These are phyloP conservation scores for Sugiyamaella neomexicana DNA, from an alignment of 1,139 yeast genomes.

Conservation along the genomic window DNA sequence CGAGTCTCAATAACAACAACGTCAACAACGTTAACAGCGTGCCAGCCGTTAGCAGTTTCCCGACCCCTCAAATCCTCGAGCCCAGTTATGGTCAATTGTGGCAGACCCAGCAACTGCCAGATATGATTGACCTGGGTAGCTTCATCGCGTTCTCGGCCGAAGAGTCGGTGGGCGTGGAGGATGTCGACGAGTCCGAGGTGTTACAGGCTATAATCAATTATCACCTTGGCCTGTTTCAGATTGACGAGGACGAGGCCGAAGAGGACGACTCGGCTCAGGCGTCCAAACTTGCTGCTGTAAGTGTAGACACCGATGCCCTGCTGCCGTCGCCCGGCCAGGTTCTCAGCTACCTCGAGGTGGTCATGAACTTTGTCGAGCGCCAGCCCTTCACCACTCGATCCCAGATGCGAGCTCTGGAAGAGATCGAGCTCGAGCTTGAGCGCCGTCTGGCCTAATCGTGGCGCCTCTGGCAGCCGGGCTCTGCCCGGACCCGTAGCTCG, in stretches of 20 bases:
- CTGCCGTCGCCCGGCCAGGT: constrained; percentile 17
- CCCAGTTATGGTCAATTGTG: constrained; percentile 19
- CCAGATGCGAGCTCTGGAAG: constrained; percentile 21
- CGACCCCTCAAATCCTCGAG: constrained; percentile 16
- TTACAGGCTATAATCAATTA: constrained; percentile 21
- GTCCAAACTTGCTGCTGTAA: constrained; percentile 1
- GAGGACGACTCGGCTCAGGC: constrained; percentile 9
- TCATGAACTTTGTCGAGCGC: constrained; percentile 19
- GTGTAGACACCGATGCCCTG: constrained; percentile 10
- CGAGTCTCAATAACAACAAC: background rate
- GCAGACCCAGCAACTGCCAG: constrained; percentile 19
- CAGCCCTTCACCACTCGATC: constrained; percentile 17
- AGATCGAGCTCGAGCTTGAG: constrained; percentile 6
- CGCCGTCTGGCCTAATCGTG: background rate
- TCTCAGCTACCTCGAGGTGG: constrained; percentile 17
- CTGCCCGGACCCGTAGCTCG: constrained; percentile 2
- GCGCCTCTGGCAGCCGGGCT: constrained; percentile 10
- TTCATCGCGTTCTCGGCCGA: constrained; percentile 15
- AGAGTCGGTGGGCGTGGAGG: constrained; percentile 17
- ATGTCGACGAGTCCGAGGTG: constrained; percentile 18
- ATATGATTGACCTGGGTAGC: constrained; percentile 15
- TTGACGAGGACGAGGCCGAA: constrained; percentile 8
- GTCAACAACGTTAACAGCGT: background rate
- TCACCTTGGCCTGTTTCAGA: constrained; percentile 19
- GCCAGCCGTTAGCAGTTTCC: background rate